Evolutionary conservation across 1,139 yeast genomes (phyloP), one percentile per base, ranked within the genome.

Genomic region (Nakaseomyces glabratus): DNA sequence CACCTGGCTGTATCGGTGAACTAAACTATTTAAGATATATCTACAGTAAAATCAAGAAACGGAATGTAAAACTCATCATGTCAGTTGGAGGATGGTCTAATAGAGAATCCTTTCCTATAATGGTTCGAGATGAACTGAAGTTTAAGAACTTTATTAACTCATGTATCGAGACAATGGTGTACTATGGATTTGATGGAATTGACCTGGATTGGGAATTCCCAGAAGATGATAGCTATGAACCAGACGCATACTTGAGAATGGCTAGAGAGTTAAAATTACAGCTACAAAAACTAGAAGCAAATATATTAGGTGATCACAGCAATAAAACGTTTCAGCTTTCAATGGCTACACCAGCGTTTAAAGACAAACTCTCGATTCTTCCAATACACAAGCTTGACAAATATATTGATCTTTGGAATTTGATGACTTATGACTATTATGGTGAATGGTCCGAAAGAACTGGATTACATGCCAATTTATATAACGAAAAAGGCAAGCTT

Each of bases 191-290:
- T 49, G 97, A 90, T 55, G 97, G 98, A 0, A 64, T 90, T 34
- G 98, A 90, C 55, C 61, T 90, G 22, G 98, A 90, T 58, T 90
- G 96, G 96, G 98, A 90, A 55, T 88, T 79, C 46, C 95, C 96
- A 0, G 54, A 60, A 15, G 65, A 58, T 28, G 46, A 48, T 2
- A 46, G 47, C 1, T 47, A 53, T 1, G 78, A 82, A 41, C 73
- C 75, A 1, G 37, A 46, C 1, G 53, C 56, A 33, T 67, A 76
- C 39, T 63, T 72, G 1, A 55, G 57, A 9, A 46, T 84, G 23
- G 57, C 82, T 8, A 48, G 48, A 19, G 45, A 41, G 9, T 48
- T 82, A 11, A 63, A 80, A 28, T 33, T 24, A 0, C 60, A 55
- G 21, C 52, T 82, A 38, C 63, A 68, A 40, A 33, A 42, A 2